Evolutionary conservation across 345 rosid species (phyloP).

Genomic region (Hypericum perforatum): DNA sequence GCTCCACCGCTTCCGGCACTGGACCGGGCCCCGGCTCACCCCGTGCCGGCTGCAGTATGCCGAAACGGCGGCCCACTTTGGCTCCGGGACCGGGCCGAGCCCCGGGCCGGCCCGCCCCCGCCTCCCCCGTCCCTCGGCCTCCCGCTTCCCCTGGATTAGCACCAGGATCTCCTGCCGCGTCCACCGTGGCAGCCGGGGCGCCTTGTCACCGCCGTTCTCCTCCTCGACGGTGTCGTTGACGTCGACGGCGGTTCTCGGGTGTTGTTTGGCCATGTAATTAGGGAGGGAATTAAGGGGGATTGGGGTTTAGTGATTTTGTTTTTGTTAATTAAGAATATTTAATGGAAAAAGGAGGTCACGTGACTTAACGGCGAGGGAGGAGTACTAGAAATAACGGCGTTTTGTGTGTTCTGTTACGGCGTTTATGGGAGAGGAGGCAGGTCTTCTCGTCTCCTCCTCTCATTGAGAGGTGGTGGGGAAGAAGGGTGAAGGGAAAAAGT

Average conservation of each 20-base stretch:
- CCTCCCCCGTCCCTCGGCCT: conserved; percentile 80
- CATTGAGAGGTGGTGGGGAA: too few species aligned
- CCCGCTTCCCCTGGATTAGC: conserved; percentile 85
- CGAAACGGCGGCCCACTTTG: conserved; percentile 92
- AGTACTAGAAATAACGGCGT: too few species aligned
- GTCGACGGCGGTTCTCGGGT: conserved; percentile 25
- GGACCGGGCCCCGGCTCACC: conserved; percentile 91
- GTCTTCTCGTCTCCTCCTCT: too few species aligned
- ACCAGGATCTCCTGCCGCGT: conserved; percentile 93
- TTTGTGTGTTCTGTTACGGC: too few species aligned
- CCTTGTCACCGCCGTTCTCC: conserved; percentile 51
- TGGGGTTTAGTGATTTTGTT: too few species aligned
- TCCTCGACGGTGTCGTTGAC: conserved; percentile 15
- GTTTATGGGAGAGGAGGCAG: too few species aligned
- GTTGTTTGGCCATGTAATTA: too few species aligned
- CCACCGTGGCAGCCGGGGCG: conserved; percentile 91
- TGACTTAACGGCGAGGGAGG: too few species aligned
- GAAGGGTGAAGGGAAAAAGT: too few species aligned
- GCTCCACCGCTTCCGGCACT: conserved; percentile 99
- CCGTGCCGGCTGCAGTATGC: conserved; percentile 87
- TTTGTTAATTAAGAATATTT: too few species aligned
- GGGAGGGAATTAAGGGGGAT: not conserved
- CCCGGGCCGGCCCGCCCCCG: conserved; percentile 67
- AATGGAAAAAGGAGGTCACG: too few species aligned
- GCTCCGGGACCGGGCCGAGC: conserved; percentile 52